Evolutionary conservation across 306 rosid species (phyloP).

Genomic region (barrel medic (Medicago truncatula)): DNA sequence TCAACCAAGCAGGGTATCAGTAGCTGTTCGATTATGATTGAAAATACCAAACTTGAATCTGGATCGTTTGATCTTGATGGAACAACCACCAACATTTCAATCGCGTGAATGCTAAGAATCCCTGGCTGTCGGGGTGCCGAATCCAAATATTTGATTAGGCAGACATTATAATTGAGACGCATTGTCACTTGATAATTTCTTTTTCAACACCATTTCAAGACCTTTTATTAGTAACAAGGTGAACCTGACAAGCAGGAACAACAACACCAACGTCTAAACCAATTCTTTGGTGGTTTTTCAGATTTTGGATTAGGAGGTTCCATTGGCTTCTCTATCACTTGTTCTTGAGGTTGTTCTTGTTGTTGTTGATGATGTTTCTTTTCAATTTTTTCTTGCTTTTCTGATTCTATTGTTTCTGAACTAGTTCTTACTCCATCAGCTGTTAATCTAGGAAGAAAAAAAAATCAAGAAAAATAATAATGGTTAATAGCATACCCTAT

Average conservation of each 20-base stretch:
- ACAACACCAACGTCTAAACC: conserved; percentile 40
- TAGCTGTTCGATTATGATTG: not conserved
- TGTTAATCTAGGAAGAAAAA: conserved; percentile 50
- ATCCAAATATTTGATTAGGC: conserved; percentile 26
- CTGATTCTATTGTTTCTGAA: conserved; percentile 34
- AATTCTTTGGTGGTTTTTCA: conserved; percentile 30
- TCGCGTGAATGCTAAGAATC: not conserved
- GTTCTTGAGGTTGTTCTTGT: not conserved
- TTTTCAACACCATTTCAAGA: conserved; percentile 22
- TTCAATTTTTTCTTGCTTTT: conserved; percentile 44
- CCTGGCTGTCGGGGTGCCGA: not conserved
- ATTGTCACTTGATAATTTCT: not conserved
- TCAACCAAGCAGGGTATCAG: not conserved
- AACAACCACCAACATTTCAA: not conserved
- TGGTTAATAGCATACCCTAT: not conserved
- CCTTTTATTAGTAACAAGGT: conserved; percentile 43
- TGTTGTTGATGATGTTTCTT: conserved; percentile 19
- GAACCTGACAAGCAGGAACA: conserved; percentile 45
- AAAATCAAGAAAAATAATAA: not conserved
- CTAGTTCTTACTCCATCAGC: conserved; percentile 49
- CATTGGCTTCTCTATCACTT: not conserved
- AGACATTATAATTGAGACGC: not conserved
- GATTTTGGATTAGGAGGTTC: not conserved
- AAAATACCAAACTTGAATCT: not conserved
- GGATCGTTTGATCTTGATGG: not conserved